phyloP scores from a whole-genome alignment of 2,329 filamentous ascomycete genomes.

The Hypoxylon sp. region DNA sequence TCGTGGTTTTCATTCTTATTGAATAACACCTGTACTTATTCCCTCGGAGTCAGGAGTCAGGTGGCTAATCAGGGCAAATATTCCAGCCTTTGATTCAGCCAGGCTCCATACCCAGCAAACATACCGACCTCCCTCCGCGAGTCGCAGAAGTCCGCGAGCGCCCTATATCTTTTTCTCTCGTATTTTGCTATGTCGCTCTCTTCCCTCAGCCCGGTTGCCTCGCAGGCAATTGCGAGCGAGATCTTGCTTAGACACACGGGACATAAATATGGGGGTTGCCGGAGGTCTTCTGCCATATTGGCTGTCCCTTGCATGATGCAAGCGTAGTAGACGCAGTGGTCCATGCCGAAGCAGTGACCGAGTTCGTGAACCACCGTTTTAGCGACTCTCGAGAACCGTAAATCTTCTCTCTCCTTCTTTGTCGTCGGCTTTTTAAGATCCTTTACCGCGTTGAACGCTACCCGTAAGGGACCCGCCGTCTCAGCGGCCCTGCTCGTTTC shows the following conservation, averaged over 20 bases:
- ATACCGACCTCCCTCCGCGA: slow-evolving; percentile 55
- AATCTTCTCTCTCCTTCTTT: slow-evolving; percentile 48
- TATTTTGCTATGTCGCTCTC: slow-evolving; percentile 42
- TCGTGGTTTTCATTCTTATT: background rate
- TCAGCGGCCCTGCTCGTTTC: no score
- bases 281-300: slow-evolving; percentile 66
- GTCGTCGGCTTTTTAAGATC: slow-evolving; percentile 41
- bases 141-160: slow-evolving; percentile 57
- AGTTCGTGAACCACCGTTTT: slow-evolving; percentile 73
- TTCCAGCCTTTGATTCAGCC: slow-evolving; percentile 54
- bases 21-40: no score
- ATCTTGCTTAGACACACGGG: slow-evolving; percentile 70
- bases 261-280: slow-evolving; percentile 73
- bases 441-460: slow-evolving; percentile 46
- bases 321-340: slow-evolving; percentile 73
- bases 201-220: slow-evolving; percentile 34
- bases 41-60: no score
- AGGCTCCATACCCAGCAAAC: slow-evolving; percentile 60
- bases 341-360: slow-evolving; percentile 74
- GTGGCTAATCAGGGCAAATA: background rate
- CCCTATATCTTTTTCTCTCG: slow-evolving; percentile 55
- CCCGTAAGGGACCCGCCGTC: no score
- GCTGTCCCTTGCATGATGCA: slow-evolving; percentile 73
- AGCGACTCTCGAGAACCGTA: slow-evolving; percentile 70
- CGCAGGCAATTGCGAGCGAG: slow-evolving; percentile 48